These are phyloP conservation scores for Babesia bovis DNA, from an alignment of 169 alveolate genomes.

Conservation along the genomic window DNA sequence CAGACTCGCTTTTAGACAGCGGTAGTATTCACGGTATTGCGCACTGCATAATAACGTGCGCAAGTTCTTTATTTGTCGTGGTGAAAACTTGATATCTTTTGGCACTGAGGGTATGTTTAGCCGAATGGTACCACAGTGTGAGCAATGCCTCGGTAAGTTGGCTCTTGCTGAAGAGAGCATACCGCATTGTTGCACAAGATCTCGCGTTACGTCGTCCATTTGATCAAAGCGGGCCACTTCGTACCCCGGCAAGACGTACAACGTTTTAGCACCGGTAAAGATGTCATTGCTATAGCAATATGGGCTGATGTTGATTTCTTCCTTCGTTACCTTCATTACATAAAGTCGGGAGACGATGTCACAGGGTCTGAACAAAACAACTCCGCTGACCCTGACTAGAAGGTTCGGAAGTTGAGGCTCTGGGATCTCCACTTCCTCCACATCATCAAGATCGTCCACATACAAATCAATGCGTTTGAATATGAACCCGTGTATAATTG, in stretches of 20 bases:
- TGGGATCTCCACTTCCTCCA: neutral
- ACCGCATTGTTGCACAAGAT: neutral
- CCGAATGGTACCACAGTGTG: slow-evolving; percentile 46
- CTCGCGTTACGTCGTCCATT: neutral
- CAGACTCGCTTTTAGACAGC: slow-evolving; percentile 26
- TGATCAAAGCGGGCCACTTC: slow-evolving; percentile 46
- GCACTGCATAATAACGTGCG: slow-evolving; percentile 37
- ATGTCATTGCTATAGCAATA: slow-evolving; percentile 48
- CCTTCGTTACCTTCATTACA: slow-evolving; percentile 54
- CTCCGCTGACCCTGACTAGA: slow-evolving; percentile 41
- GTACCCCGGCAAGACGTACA: slow-evolving; percentile 67
- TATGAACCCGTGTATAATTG: slow-evolving; percentile 76
- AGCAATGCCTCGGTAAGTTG: slow-evolving; percentile 26
- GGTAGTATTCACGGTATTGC: slow-evolving; percentile 42
- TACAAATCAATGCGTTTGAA: slow-evolving; percentile 40
- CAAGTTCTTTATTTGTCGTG: slow-evolving; percentile 41
- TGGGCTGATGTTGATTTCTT: slow-evolving; percentile 54
- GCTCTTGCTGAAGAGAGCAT: neutral
- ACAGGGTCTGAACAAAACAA: slow-evolving; percentile 61
- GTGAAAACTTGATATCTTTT: slow-evolving; percentile 38
- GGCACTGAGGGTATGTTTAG: slow-evolving; percentile 11
- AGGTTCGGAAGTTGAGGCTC: slow-evolving; percentile 45
- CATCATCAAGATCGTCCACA: slow-evolving; percentile 2
- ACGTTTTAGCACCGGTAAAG: slow-evolving; percentile 54
- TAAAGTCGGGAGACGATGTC: slow-evolving; percentile 62